Evolutionary conservation across 257 asterid species (phyloP).

Genomic region (Cordia subcordata): DNA sequence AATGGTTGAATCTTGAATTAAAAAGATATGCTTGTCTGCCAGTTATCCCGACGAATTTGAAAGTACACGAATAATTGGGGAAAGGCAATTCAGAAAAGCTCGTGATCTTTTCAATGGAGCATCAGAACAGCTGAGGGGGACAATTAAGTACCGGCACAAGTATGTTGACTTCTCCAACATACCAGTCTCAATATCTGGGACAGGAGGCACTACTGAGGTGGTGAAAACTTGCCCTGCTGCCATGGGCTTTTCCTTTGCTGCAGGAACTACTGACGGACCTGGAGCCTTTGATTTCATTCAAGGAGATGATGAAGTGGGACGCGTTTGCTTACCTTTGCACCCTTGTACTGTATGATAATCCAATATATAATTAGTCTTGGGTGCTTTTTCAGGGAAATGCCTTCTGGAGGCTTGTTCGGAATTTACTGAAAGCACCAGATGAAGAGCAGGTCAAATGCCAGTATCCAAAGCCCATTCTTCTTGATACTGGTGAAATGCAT

Average conservation of each 20-base stretch:
- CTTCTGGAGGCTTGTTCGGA: constrained; percentile 85
- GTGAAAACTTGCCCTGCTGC: constrained; percentile 96
- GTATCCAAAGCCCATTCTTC: constrained; percentile 85
- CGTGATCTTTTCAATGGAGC: constrained; percentile 68
- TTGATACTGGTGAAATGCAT: constrained; percentile 97
- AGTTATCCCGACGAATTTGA: constrained; percentile 94
- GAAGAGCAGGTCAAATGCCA: constrained; percentile 80
- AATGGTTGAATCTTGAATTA: constrained; percentile 1
- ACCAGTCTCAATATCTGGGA: constrained; percentile 53
- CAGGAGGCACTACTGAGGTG: constrained; percentile 38
- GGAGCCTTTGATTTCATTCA: constrained; percentile 98
- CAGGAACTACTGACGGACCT: constrained; percentile 99
- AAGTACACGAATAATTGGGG: constrained; percentile 89
- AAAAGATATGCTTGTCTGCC: constrained; percentile 24
- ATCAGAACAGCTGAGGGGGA: constrained; percentile 66
- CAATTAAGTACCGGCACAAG: constrained; percentile 70
- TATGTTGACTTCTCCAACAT: constrained; percentile 73
- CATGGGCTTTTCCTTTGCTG: constrained; percentile 99
- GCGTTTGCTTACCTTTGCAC: neutral
- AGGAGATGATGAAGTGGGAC: constrained; percentile 73
- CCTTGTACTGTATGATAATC: neutral
- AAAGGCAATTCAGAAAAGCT: constrained; percentile 82
- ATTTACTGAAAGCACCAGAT: constrained; percentile 68
- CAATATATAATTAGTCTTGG: neutral
- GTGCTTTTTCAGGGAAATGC: constrained; percentile 61